These are phyloP conservation scores for Venturia pyrina DNA, from an alignment of 2,329 filamentous ascomycete genomes.

Conservation along the genomic window DNA sequence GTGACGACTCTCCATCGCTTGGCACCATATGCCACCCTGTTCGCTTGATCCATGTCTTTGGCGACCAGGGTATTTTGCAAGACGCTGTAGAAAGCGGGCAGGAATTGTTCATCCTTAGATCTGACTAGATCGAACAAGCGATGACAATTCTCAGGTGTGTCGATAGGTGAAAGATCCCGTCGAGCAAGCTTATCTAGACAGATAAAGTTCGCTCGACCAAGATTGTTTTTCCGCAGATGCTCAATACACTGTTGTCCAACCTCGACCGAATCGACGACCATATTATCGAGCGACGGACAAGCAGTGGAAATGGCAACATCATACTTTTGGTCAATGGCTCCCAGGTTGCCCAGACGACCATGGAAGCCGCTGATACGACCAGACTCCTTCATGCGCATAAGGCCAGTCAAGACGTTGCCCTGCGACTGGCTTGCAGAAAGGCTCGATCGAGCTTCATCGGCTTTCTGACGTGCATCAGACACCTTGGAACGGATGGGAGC, in stretches of 20 bases:
- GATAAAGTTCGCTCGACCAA: slow-evolving; percentile 95
- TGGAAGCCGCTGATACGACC: slow-evolving; percentile 97
- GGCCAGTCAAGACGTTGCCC: slow-evolving; percentile 78
- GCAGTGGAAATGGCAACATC: slow-evolving; percentile 98
- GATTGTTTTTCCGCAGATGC: slow-evolving; percentile 91
- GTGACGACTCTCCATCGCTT: slow-evolving; percentile 95
- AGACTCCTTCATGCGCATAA: slow-evolving; percentile 93
- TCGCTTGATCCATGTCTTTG: slow-evolving; percentile 85
- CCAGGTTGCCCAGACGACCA: slow-evolving; percentile 85
- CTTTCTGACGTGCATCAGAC: slow-evolving; percentile 84
- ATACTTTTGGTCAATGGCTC: slow-evolving; percentile 86
- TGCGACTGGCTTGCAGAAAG: slow-evolving; percentile 84
- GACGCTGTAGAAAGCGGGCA: slow-evolving; percentile 87
- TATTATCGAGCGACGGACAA: slow-evolving; percentile 82
- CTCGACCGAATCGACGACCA: slow-evolving; percentile 93
- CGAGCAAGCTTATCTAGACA: slow-evolving; percentile 77
- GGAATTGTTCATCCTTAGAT: slow-evolving; percentile 77
- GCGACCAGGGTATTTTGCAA: slow-evolving; percentile 93
- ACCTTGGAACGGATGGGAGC: slow-evolving; percentile 74
- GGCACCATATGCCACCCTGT: slow-evolving; percentile 90
- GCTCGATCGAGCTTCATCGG: slow-evolving; percentile 87
- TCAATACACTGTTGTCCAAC: slow-evolving; percentile 97
- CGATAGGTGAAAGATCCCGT: slow-evolving; percentile 67
- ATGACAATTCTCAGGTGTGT: slow-evolving; percentile 86
- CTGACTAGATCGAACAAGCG: slow-evolving; percentile 88